phyloP scores from a whole-genome alignment of 345 rosid species.

The Sisymbrium irio region DNA sequence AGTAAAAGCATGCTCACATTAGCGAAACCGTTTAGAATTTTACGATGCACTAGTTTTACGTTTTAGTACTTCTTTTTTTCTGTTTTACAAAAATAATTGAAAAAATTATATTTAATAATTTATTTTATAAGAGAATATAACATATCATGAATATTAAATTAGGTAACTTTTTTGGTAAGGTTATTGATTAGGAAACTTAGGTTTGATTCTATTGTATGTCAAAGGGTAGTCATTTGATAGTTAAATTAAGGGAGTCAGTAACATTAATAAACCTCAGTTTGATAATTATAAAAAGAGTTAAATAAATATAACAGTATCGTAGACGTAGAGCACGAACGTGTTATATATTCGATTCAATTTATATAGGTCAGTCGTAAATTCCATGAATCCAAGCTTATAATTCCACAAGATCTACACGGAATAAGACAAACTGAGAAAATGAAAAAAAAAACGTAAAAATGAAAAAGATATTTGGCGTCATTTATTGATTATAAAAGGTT shows the following conservation, averaged over 20 bases:
- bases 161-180: too few species aligned
- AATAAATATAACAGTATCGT: background rate
- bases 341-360: background rate
- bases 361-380: background rate
- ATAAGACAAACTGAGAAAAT: slow-evolving; percentile 14
- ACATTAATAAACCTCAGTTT: background rate
- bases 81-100: too few species aligned
- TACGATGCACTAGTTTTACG: too few species aligned
- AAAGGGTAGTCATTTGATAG: background rate
- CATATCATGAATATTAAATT: too few species aligned
- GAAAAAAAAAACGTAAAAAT: background rate
- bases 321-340: background rate
- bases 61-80: too few species aligned
- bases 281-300: background rate
- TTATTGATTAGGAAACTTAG: background rate
- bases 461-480: slow-evolving; percentile 5
- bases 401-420: background rate
- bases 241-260: background rate
- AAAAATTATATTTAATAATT: too few species aligned
- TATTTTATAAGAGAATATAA: too few species aligned
- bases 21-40: too few species aligned
- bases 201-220: background rate
- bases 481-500: slow-evolving; percentile 23
- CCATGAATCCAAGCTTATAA: background rate
- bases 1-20: too few species aligned